Evolutionary conservation across 768 basidiomycete species (phyloP).

Genomic region (Auriculariales sp.): DNA sequence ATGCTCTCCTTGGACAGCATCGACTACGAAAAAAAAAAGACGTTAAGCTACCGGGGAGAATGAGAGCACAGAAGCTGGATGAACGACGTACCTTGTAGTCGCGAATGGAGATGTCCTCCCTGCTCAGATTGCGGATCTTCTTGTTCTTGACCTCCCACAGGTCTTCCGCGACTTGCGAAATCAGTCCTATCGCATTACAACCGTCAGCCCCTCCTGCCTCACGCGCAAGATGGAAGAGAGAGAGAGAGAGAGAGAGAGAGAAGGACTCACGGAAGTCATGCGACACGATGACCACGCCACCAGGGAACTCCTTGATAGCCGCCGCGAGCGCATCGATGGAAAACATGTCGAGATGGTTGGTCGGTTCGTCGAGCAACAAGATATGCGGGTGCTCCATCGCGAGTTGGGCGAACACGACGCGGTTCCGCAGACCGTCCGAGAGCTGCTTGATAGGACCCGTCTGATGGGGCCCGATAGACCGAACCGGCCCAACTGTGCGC

Average conservation of each 20-base stretch:
- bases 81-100: slow-evolving; percentile 99
- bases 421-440: slow-evolving; percentile 92
- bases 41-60: too few species aligned
- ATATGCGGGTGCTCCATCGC: slow-evolving; percentile 98
- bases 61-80: too few species aligned
- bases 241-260: background rate
- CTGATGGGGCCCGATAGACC: slow-evolving; percentile 89
- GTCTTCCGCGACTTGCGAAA: slow-evolving; percentile 95
- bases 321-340: slow-evolving; percentile 91
- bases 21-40: too few species aligned
- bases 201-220: slow-evolving; percentile 4
- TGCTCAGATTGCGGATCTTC: slow-evolving; percentile 85
- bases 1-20: slow-evolving; percentile 66
- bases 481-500: slow-evolving; percentile 88
- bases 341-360: slow-evolving; percentile 95
- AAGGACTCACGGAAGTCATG: slow-evolving; percentile 87
- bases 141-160: slow-evolving; percentile 97
- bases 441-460: slow-evolving; percentile 87
- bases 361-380: slow-evolving; percentile 85
- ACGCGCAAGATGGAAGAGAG: slow-evolving; percentile 1
- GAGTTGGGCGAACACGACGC: slow-evolving; percentile 91
- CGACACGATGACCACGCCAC: slow-evolving; percentile 97
- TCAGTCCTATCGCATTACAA: slow-evolving; percentile 46
- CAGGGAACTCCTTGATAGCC: slow-evolving; percentile 94
- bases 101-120: slow-evolving; percentile 77